Evolutionary conservation across 768 basidiomycete species (phyloP), one percentile per base, ranked within the genome.

Genomic region (Lactifluus subvellereus): DNA sequence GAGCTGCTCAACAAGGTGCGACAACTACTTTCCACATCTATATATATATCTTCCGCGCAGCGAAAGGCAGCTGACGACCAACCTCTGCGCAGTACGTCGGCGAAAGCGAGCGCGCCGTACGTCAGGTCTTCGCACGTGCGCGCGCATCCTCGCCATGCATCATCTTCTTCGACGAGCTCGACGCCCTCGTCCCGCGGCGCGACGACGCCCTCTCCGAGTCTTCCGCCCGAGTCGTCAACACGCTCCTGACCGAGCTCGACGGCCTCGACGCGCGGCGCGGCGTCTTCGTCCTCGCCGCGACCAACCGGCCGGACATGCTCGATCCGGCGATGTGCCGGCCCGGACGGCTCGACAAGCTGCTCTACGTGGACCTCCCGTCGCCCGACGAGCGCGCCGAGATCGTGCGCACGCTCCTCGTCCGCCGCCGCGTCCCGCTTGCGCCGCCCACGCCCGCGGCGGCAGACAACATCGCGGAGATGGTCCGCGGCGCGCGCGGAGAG

Each of bases 281-380:
- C 45, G 92, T 97, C 62, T 95, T 94, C 69, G 94, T 98, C 48
- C 92, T 97, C 62, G 94, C 89, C 0, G 95, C 95, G 8, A 97
- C 94, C 35, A 98, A 96, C 74, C 80, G 94, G 13, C 94, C 94
- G 1, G 94, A 98, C 76, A 96, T 96, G 87, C 94, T 97, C 63
- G 94, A 98, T 71, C 95, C 94, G 0, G 94, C 95, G 7, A 95
- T 96, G 94, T 91, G 93, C 57, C 89, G 94, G n/a, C 95, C 95
- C 0, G 94, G 95, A 0, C 84, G 95, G 10, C 82, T 98, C 11
- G 95, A 97, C 77, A 97, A 97, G 73, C 81, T 96, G 6, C 80
- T 97, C 48, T 98, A 94, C 69, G 93, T 97, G 69, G 94, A 96
- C 74, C 79, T 96, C 0, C 95, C 94, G 22, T 76, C 79, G 0